Conservation (phyloP, 2,329 filamentous ascomycete genomes). For the Pleoardoris graminearum region DNA sequence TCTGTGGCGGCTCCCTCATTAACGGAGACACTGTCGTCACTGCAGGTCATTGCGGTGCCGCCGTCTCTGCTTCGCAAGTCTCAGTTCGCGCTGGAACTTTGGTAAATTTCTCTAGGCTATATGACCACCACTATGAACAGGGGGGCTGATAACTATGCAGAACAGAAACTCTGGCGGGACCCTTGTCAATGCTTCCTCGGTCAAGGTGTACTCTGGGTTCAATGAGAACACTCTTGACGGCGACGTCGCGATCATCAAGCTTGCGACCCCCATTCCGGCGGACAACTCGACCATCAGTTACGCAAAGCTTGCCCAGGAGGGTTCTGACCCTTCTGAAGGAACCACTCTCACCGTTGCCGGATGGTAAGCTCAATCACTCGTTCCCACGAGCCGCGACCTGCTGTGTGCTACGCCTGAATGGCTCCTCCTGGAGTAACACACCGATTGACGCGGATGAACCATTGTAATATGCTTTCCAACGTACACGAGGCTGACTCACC, state of each 20-base stretch:
- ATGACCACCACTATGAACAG: background rate
- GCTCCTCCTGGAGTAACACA: too few relatives aligned
- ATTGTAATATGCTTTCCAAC: background rate
- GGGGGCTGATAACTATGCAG: background rate
- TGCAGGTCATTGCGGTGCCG: constrained; percentile 33
- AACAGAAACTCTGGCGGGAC: constrained; percentile 24
- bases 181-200: constrained; percentile 20
- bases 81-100: constrained; percentile 28
- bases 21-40: constrained; percentile 35
- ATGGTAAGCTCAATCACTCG: constrained; percentile 23
- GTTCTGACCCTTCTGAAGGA: constrained; percentile 29
- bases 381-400: too few relatives aligned
- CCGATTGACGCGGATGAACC: too few relatives aligned
- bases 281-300: constrained; percentile 31
- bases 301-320: constrained; percentile 24
- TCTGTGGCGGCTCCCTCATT: constrained; percentile 34
- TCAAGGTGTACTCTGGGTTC: constrained; percentile 30
- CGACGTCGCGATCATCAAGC: constrained; percentile 28
- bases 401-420: too few relatives aligned
- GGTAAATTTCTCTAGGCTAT: constrained; percentile 14
- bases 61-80: constrained; percentile 18
- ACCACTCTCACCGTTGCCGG: constrained; percentile 27
- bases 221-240: constrained; percentile 10
- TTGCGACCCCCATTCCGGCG: constrained; percentile 23
- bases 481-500: background rate